Conservation (phyloP, 805 yeast species). For the Yamadazyma nakazawae region DNA sequence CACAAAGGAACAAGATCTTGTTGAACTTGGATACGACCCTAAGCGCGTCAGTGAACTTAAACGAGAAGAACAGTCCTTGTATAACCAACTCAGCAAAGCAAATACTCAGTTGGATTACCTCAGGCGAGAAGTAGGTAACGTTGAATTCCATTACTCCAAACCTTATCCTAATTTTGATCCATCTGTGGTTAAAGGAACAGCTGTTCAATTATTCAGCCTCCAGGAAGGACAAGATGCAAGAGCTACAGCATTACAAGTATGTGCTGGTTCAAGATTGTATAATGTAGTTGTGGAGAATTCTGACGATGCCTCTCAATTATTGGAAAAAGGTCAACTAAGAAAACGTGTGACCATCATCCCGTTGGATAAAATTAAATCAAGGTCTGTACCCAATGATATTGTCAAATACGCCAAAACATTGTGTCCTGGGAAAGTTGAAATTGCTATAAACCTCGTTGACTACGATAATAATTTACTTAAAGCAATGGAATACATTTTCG, state of each 20-base stretch:
- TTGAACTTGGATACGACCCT: constrained; percentile 55
- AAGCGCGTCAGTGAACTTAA: constrained; percentile 42
- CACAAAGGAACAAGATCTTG: constrained; percentile 40
- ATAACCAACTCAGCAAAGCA: constrained; percentile 42
- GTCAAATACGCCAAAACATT: constrained; percentile 66
- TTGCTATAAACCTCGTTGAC: constrained; percentile 80
- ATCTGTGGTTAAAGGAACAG: constrained; percentile 75
- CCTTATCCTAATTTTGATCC: constrained; percentile 64
- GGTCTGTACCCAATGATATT: constrained; percentile 48
- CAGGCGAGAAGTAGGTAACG: constrained; percentile 62
- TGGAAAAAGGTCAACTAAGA: constrained; percentile 73
- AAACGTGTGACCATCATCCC: constrained; percentile 91
- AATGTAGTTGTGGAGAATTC: constrained; percentile 91
- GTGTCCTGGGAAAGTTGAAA: constrained; percentile 81
- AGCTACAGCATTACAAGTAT: constrained; percentile 83
- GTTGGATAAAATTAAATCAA: constrained; percentile 73
- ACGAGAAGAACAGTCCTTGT: constrained; percentile 41
- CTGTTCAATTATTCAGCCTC: constrained; percentile 76
- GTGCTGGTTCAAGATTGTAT: constrained; percentile 90
- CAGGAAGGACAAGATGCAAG: constrained; percentile 53
- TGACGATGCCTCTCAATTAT: constrained; percentile 73
- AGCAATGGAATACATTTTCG: constrained; percentile 93
- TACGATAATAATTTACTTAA: constrained; percentile 65
- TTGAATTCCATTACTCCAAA: constrained; percentile 69
- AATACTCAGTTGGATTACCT: constrained; percentile 50